Conservation (phyloP, 768 basidiomycete genomes). For the Austroboletus eburneus region DNA sequence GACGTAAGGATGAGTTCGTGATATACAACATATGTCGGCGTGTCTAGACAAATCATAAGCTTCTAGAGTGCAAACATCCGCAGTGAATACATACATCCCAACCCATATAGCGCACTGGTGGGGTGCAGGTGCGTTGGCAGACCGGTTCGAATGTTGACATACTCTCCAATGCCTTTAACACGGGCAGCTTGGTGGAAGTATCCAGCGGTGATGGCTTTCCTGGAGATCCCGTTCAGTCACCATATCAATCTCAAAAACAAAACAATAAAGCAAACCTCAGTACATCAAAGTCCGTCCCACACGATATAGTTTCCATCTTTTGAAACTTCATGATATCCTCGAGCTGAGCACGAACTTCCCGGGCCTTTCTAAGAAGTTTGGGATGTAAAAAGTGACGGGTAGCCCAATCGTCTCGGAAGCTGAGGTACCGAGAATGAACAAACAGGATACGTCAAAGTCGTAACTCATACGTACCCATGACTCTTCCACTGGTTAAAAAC, state of each 20-base stretch:
- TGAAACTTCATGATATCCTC: conserved; percentile 99
- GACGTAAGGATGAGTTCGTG: conserved; percentile 95
- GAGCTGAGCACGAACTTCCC: conserved; percentile 92
- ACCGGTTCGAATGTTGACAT: conserved; percentile 94
- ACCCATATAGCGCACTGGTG: conserved; percentile 92
- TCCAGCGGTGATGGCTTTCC: conserved; percentile 95
- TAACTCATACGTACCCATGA: conserved; percentile 61
- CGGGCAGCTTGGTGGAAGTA: conserved; percentile 99
- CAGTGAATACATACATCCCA: conserved; percentile 69
- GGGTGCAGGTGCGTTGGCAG: conserved; percentile 95
- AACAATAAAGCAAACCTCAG: conserved; percentile 56
- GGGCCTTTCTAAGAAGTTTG: conserved; percentile 88
- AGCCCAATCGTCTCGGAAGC: conserved; percentile 92
- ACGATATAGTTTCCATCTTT: conserved; percentile 90
- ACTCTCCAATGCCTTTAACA: conserved; percentile 98
- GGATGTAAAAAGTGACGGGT: conserved; percentile 96
- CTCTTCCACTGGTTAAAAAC: conserved; percentile 99
- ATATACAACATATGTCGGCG: conserved; percentile 94
- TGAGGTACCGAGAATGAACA: conserved; percentile 27
- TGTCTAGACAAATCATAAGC: conserved; percentile 49
- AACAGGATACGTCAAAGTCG: not conserved
- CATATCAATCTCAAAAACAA: not conserved
- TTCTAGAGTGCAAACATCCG: not conserved
- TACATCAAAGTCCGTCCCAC: conserved; percentile 93
- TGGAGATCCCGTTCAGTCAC: conserved; percentile 25